Evolutionary conservation across 2,329 filamentous ascomycete genomes (phyloP).

Genomic region (Talaromyces amestolkiae): DNA sequence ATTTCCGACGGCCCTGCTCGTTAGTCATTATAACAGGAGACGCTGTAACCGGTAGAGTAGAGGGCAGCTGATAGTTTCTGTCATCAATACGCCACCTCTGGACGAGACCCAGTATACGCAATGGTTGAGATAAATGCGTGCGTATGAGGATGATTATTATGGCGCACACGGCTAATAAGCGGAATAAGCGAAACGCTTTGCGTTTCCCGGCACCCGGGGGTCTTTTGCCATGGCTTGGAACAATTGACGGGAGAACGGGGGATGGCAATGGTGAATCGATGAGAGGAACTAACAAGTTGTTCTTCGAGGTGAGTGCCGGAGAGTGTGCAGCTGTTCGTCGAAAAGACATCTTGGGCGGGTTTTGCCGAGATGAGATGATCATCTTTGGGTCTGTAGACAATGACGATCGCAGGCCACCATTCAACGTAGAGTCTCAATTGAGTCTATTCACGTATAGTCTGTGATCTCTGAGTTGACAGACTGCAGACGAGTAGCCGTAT

Average conservation of each 20-base stretch:
- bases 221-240: constrained; percentile 64
- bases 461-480: not conserved
- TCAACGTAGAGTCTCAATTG: not conserved
- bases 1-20: constrained; percentile 62
- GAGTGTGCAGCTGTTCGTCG: constrained; percentile 24
- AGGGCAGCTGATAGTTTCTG: constrained; percentile 43
- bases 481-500: not conserved
- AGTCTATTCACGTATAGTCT: not conserved
- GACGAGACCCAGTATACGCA: not conserved
- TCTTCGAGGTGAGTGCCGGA: constrained; percentile 20
- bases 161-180: constrained; percentile 55
- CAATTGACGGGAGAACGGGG: constrained; percentile 66
- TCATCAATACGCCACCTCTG: constrained; percentile 29
- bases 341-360: constrained; percentile 28
- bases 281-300: constrained; percentile 53
- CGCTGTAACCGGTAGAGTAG: constrained; percentile 67
- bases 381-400: constrained; percentile 22
- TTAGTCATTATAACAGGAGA: constrained; percentile 71
- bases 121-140: constrained; percentile 2
- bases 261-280: constrained; percentile 68
- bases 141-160: constrained; percentile 50
- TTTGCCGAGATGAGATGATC: constrained; percentile 34
- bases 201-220: constrained; percentile 57
- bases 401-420: constrained; percentile 6
- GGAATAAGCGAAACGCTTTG: constrained; percentile 56